Base-by-base conservation (phyloP, 164 flowering plant species). In the Piper betle region DNA sequence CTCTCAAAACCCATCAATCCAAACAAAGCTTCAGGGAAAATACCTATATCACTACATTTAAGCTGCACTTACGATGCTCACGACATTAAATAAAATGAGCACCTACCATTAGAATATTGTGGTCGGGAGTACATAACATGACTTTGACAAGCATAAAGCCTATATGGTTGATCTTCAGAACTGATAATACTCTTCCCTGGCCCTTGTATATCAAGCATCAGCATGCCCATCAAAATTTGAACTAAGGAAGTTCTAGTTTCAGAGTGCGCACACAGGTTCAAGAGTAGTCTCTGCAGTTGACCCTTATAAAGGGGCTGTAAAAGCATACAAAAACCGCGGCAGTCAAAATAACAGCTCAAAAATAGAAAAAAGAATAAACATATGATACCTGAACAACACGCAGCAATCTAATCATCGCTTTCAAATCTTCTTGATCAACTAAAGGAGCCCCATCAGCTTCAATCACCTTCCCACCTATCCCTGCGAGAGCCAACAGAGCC, bases 61-160 rank as follows among this genome's bases (percentile, higher is more conserved):
- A 25, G 33, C 33, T 25, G 33, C 33, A 25, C 33, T 25, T 2
- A n/a, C n/a, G n/a, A n/a, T n/a, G n/a, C n/a, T n/a, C n/a, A n/a
- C 33, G 2, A 2, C 33, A 25, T 25, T 25, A 25, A 25, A 25
- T 25, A 25, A 25, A 25, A 19, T 20, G 37, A 37, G 19, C 11
- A 25, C 71, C 77, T 75, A 93, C 99, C 99, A 77, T 93, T 91
- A 62, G 79, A 74, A 68, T 66, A 82, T 59, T 86, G 99, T 39
- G 97, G 91, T 40, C 97, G 96, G 62, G 96, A 86, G 75, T 86
- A 93, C 78, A 81, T 80, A 62, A 90, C 90, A 77, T 84, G 65
- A 64, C 33, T 25, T 25, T 25, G 33, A 25, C 33, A 25, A 25
- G 33, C 33, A 25, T 25, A 25, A 25, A 25, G 73, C 52, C 82